phyloP scores from a whole-genome alignment of 805 yeast genomes.

The Hanseniaspora singularis region DNA sequence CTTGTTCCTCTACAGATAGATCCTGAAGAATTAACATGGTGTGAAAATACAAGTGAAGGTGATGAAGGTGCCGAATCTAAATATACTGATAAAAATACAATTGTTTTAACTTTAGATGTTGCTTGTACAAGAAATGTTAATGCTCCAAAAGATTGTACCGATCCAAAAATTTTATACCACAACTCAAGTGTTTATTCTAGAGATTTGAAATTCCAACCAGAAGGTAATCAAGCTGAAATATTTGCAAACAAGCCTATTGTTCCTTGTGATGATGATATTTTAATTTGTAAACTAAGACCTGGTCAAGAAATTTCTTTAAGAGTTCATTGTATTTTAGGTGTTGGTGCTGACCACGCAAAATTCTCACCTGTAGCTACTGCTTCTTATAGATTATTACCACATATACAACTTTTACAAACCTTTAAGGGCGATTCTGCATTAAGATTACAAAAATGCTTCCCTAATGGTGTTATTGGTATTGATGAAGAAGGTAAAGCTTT shows the following conservation, averaged over 20 bases:
- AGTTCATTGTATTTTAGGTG: constrained; percentile 82
- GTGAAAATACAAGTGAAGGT: constrained; percentile 52
- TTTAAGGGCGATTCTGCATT: constrained; percentile 66
- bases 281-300: constrained; percentile 86
- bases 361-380: constrained; percentile 97
- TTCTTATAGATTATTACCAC: constrained; percentile 84
- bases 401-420: constrained; percentile 61
- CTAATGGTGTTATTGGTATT: constrained; percentile 81
- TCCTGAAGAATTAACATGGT: constrained; percentile 82
- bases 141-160: constrained; percentile 64
- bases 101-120: constrained; percentile 70
- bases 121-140: constrained; percentile 76
- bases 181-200: constrained; percentile 81
- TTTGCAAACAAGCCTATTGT: constrained; percentile 57
- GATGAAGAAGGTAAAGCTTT: constrained; percentile 50
- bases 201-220: constrained; percentile 82
- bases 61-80: constrained; percentile 35
- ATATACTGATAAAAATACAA: constrained; percentile 78
- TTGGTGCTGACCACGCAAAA: constrained; percentile 93
- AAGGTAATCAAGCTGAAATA: constrained; percentile 67
- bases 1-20: constrained; percentile 79
- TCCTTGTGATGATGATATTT: constrained; percentile 77
- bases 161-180: constrained; percentile 71
- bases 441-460: constrained; percentile 80
- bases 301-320: constrained; percentile 89